Evolutionary conservation across 495 filamentous ascomycete species (phyloP), one percentile per base, ranked within the genome.

Genomic region (Bryoglossum gracile): DNA sequence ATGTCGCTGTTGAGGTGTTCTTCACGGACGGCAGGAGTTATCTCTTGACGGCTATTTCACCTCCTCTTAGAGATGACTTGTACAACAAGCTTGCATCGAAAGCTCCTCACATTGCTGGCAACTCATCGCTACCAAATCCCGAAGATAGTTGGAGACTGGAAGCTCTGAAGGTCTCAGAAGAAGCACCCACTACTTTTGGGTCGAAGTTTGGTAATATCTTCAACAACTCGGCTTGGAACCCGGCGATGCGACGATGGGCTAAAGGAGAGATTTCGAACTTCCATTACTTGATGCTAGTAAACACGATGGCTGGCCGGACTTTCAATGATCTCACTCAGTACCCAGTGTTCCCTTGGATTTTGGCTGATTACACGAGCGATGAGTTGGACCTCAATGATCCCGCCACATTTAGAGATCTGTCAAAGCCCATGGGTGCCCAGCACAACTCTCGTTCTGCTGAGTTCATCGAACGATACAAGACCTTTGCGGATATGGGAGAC

Each of bases 241-340:
- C 89, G 22, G 83, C 87, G 36, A 97, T 94, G 52, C 82, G 82
- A 28, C 86, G 83, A 70, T 98, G 92, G 92, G 74, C 87, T 44
- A 84, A 82, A 59, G 94, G 92, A 4, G 94, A 97, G 57, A 87
- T 96, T 8, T 97, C 94, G 4, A 98, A 98, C 62, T 98, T 97
- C 59, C 89, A 95, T 63, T 98, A 98, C 63, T 76, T 98, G 22
- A 97, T 98, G 94, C 76, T 95, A 36, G 78, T 98, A 61, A 98
- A 98, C 59, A 97, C 94, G 4, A 87, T 97, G 75, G 92, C 92
- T 16, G 92, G 92, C 24, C 73, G 92, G 41, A 97, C 92, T 0
- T 98, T 98, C 73, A 98, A 98, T 59, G 92, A 98, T 63, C 70
- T 98, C 8, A 98, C 92, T 1, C 94, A 97, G 54, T 98, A 98